Percentiles rank a stretch among this genome's conserved stretches.
Conservation (phyloP, 306 rosid species). For the Quercus robur region DNA sequence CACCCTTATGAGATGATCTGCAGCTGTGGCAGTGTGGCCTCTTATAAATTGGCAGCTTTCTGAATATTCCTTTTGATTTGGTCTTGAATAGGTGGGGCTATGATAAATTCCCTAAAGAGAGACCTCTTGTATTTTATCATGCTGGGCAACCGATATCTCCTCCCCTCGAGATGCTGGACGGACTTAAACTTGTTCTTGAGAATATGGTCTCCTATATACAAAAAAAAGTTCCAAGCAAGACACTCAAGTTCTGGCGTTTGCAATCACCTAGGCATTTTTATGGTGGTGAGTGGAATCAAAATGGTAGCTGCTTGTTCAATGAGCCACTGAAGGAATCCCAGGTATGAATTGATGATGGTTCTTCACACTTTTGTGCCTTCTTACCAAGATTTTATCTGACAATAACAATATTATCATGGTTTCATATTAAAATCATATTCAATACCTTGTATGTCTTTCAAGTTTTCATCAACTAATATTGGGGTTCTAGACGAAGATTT, state of each 20-base stretch:
- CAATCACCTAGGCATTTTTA: slow-evolving; percentile 89
- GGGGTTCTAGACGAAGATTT: no score
- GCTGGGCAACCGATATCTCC: slow-evolving; percentile 67
- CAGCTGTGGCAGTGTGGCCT: background rate
- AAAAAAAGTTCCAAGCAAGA: slow-evolving; percentile 50
- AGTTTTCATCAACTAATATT: background rate
- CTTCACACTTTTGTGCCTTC: slow-evolving; percentile 13
- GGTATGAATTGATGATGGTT: slow-evolving; percentile 42
- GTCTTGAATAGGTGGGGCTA: slow-evolving; percentile 72
- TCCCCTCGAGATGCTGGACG: slow-evolving; percentile 57
- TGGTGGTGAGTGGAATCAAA: slow-evolving; percentile 95
- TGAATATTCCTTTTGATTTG: slow-evolving; percentile 5
- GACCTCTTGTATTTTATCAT: slow-evolving; percentile 71
- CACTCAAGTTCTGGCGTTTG: slow-evolving; percentile 81
- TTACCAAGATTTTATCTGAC: background rate
- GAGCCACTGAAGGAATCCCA: slow-evolving; percentile 73
- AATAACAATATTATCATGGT: background rate
- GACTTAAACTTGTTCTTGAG: slow-evolving; percentile 69
- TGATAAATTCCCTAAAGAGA: slow-evolving; percentile 82
- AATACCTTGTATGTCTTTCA: background rate
- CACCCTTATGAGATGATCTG: background rate
- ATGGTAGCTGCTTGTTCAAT: slow-evolving; percentile 82
- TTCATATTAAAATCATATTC: background rate
- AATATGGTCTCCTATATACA: slow-evolving; percentile 53
- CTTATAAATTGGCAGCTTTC: background rate